Base-by-base conservation (phyloP, 805 yeast species). In the Candida germanica region DNA sequence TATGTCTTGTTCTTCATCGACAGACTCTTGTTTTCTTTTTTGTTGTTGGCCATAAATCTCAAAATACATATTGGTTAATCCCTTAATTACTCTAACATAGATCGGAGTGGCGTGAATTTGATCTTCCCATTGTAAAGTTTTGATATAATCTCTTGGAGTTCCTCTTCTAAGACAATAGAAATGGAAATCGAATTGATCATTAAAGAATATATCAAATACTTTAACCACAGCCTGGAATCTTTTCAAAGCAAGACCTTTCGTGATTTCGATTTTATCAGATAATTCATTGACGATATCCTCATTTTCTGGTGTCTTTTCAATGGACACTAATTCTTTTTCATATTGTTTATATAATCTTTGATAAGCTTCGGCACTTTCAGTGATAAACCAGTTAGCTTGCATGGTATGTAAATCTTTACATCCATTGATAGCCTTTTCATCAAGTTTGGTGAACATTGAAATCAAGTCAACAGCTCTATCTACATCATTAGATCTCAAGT, bases 181-280 rank as follows among this genome's bases (percentile, higher is more conserved):
- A 57, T 93, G 98, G 80, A 91, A 93, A 58, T 93, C 99, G 45
- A 83, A 73, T 64, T 93, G 97, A 54, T 93, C 98, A 43, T 76
- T 77, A 53, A 69, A 75, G 61, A 79, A 88, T 35, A 79, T 83
- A 29, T 77, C 71, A 59, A 79, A 88, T 20, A 84, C 75, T 41
- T 78, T 77, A 33, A 78, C 65, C 30, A 88, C 71, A 2, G 87
- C 80, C 27, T 65, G 58, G 54, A 73, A 86, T 50, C 98, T 75
- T 61, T 93, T 93, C 44, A 88, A 63, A 0, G 97, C 79, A 46
- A 93, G 61, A 0, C 95, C 95, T 40, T 66, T 63, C 50, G 68
- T 69, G 43, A 71, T 69, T 27, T 66, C 59, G 28, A 69, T 58
- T 14, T 65, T 55, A 40, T 78, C 79, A 10, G 58, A 46, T n/a